Evolutionary conservation across 495 filamentous ascomycete species (phyloP).

Genomic region (Lepraria neglecta): DNA sequence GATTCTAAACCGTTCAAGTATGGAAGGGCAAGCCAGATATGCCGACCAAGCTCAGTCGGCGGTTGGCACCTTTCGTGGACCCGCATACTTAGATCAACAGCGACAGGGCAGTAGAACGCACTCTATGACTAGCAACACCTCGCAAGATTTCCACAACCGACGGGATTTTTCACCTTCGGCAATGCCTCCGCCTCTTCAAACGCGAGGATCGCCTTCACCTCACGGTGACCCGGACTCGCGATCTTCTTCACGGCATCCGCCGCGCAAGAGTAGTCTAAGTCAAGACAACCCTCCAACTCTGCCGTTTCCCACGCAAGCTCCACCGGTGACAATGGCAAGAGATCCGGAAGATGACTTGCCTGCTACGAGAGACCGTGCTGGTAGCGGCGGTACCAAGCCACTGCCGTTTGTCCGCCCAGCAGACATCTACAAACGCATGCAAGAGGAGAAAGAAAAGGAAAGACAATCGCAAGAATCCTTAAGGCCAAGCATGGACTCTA

Average conservation of each 20-base stretch:
- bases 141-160: conserved; percentile 32
- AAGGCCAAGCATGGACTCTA: conserved; percentile 41
- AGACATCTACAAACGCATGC: conserved; percentile 71
- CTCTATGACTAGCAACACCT: conserved; percentile 27
- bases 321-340: conserved; percentile 24
- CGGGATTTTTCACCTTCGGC: conserved; percentile 39
- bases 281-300: conserved; percentile 35
- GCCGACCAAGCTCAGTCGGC: conserved; percentile 1
- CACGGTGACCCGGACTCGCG: conserved; percentile 16
- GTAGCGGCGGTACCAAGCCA: conserved; percentile 37
- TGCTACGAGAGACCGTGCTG: conserved; percentile 16
- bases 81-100: conserved; percentile 15
- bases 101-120: conserved; percentile 24
- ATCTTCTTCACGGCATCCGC: conserved; percentile 40
- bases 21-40: conserved; percentile 8
- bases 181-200: conserved; percentile 34
- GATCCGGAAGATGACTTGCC: conserved; percentile 7
- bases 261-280: conserved; percentile 56
- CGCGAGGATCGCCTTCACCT: conserved; percentile 28
- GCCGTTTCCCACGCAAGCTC: conserved; percentile 26
- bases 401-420: conserved; percentile 65
- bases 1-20: conserved; percentile 10
- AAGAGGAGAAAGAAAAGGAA: conserved; percentile 57
- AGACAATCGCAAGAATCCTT: conserved; percentile 48
- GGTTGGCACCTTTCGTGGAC: conserved; percentile 7